Percentiles rank a stretch among this genome's conserved stretches.
Conservation (phyloP, 495 filamentous ascomycete genomes). For the Neurospora sp. region DNA sequence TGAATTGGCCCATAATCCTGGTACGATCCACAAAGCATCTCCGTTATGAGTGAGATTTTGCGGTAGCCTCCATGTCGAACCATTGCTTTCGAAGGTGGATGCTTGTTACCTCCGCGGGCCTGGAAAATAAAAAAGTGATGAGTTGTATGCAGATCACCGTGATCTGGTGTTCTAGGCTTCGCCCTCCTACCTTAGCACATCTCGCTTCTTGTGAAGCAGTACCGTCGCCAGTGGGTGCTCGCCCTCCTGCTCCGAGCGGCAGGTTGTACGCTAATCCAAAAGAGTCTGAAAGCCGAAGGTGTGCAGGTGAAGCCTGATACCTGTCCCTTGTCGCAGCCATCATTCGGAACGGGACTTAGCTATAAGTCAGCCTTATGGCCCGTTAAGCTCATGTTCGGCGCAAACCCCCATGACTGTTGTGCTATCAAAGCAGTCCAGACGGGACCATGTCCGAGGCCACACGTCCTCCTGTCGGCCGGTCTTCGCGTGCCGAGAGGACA, state of each 20-base stretch:
- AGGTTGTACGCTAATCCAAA: slow-evolving; percentile 21
- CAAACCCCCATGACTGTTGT: slow-evolving; percentile 1
- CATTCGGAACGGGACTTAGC: slow-evolving; percentile 7
- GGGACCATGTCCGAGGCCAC: slow-evolving; percentile 25
- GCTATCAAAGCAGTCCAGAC: slow-evolving; percentile 2
- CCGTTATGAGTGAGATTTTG: background rate
- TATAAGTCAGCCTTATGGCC: slow-evolving; percentile 29
- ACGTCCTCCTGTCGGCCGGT: slow-evolving; percentile 13
- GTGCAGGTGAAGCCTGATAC: slow-evolving; percentile 16
- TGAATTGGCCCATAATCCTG: background rate
- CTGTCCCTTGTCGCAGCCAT: slow-evolving; percentile 4
- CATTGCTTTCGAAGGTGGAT: background rate
- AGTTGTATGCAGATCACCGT: background rate
- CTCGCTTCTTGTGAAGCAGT: background rate
- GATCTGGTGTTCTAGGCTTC: background rate
- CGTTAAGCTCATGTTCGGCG: background rate
- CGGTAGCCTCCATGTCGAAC: background rate
- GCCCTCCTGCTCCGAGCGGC: background rate
- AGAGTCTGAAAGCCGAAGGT: slow-evolving; percentile 17
- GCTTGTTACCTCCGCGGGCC: background rate
- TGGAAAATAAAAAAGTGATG: background rate
- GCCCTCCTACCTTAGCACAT: background rate
- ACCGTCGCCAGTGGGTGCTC: background rate
- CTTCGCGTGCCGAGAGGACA: slow-evolving; percentile 23
- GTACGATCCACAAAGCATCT: background rate